These are phyloP conservation scores for Pleurotus giganteus DNA, from an alignment of 768 basidiomycete species.

Conservation along the genomic window DNA sequence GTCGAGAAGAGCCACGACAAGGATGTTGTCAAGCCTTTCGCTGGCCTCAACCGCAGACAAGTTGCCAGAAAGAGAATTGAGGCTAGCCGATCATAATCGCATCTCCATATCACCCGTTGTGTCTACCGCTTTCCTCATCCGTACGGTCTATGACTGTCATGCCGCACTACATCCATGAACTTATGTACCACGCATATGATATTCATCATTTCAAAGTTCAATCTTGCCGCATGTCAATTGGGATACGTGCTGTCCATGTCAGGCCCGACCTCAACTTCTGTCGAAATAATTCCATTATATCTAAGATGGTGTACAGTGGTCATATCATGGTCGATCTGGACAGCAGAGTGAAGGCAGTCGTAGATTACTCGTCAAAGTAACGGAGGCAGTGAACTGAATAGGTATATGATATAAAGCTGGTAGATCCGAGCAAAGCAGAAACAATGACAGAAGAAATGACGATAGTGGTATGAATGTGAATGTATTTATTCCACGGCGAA, in stretches of 20 bases:
- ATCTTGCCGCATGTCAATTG: neutral
- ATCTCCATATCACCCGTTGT: constrained; percentile 7
- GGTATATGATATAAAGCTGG: neutral
- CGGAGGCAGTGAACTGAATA: neutral
- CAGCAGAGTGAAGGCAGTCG: too few relatives aligned
- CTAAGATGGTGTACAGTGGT: too few relatives aligned
- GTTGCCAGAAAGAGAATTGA: constrained; percentile 86
- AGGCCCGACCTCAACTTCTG: too few relatives aligned
- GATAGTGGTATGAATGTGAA: constrained; percentile 2
- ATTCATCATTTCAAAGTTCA: neutral
- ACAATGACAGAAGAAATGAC: constrained; percentile 8
- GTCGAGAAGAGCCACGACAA: constrained; percentile 94
- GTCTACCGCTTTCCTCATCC: neutral
- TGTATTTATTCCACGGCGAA: constrained; percentile 58
- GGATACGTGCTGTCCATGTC: too few relatives aligned
- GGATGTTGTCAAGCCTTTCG: constrained; percentile 41
- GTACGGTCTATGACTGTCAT: constrained; percentile 1
- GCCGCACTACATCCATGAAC: constrained; percentile 6
- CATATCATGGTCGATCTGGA: too few relatives aligned
- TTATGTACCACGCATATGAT: constrained; percentile 7
- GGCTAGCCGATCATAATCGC: constrained; percentile 62
- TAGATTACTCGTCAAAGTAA: neutral
- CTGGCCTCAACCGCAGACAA: constrained; percentile 82
- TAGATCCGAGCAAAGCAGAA: neutral
- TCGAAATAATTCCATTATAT: too few relatives aligned